phyloP scores from a whole-genome alignment of 163 green algal genomes.

The Coccomyxa subellipsoidea region DNA sequence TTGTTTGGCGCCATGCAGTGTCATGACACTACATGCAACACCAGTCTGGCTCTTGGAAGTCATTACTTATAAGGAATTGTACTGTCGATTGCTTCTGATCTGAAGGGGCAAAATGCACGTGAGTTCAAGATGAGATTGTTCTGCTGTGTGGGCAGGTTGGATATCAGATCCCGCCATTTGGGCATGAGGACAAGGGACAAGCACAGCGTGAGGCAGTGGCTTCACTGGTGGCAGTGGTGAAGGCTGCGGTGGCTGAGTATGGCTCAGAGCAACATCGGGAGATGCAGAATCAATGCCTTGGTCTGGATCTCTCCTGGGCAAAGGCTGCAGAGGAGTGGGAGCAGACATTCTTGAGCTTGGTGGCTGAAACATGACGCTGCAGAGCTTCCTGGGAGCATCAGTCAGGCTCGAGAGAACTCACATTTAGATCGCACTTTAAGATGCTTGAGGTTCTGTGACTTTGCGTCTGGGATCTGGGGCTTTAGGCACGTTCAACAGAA shows the following conservation, averaged over 20 bases:
- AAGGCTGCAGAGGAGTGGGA: constrained; percentile 62
- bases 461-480: neutral
- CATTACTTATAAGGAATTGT: neutral
- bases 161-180: constrained; percentile 18
- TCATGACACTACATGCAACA: too few species aligned
- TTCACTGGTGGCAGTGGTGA: constrained; percentile 31
- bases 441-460: neutral
- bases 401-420: neutral
- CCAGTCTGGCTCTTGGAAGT: too few species aligned
- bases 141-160: constrained; percentile 15
- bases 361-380: too few species aligned
- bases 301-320: constrained; percentile 62
- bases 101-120: neutral
- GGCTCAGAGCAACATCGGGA: constrained; percentile 13
- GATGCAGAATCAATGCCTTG: constrained; percentile 49
- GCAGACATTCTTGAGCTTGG: constrained; percentile 25
- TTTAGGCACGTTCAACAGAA: too few species aligned
- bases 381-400: neutral
- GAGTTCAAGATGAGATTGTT: too few species aligned
- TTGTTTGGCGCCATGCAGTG: too few species aligned
- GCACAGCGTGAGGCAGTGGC: constrained; percentile 27
- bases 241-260: constrained; percentile 19
- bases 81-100: neutral
- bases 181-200: constrained; percentile 13
- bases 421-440: neutral